Conservation (phyloP, 176 grass and related monocot species). For the Aegilops sharonensis region DNA sequence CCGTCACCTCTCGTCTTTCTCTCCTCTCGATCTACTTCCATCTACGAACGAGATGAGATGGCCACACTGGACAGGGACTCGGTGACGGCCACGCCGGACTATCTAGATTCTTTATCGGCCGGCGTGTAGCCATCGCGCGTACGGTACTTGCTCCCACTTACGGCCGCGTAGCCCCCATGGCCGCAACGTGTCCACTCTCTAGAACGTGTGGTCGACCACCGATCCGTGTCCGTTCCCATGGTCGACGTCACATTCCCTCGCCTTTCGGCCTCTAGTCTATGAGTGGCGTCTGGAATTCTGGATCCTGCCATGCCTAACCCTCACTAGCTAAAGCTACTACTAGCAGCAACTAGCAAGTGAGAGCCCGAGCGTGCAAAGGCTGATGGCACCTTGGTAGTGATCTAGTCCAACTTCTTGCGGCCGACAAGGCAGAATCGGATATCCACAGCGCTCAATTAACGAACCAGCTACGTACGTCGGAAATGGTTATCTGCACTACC, state of each 20-base stretch:
- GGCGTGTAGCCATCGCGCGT: neutral
- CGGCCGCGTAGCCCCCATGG: neutral
- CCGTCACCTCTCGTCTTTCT: neutral
- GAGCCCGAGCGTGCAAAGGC: neutral
- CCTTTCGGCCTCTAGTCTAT: neutral
- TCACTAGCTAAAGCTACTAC: neutral
- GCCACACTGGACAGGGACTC: neutral
- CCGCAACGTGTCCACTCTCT: constrained; percentile 28
- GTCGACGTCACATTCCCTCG: neutral
- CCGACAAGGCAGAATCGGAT: neutral
- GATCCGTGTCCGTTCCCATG: neutral
- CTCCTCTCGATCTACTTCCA: neutral
- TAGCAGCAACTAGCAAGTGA: neutral
- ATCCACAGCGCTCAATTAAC: neutral
- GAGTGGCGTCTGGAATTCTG: neutral
- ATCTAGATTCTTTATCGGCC: neutral
- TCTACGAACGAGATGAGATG: neutral
- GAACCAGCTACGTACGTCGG: neutral
- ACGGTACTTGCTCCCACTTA: neutral
- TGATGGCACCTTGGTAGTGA: neutral
- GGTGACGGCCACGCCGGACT: neutral
- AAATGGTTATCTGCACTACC: neutral
- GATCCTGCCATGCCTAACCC: neutral
- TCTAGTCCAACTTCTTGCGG: neutral
- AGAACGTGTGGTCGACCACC: neutral